Conservation (phyloP, 345 rosid species). For the Hypericum perforatum region DNA sequence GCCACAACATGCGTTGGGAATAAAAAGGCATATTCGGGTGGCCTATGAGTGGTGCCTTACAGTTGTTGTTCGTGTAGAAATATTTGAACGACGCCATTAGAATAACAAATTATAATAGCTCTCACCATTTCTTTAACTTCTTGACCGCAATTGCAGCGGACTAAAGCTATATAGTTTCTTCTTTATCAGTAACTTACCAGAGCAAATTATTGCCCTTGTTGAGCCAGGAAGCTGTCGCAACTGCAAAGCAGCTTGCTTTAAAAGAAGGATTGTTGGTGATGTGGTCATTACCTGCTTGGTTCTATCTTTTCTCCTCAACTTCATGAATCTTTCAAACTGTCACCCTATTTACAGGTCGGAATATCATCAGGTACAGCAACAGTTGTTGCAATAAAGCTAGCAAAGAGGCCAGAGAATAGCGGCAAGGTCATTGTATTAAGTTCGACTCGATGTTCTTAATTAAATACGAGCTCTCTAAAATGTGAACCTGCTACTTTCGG, state of each 20-base stretch:
- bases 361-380: slow-evolving; percentile 92
- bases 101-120: no score
- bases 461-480: neutral
- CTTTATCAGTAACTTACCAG: neutral
- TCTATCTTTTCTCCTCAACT: neutral
- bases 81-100: no score
- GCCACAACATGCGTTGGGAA: no score
- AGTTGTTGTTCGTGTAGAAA: no score
- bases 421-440: slow-evolving; percentile 86
- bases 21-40: no score
- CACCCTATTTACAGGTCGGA: slow-evolving; percentile 46
- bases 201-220: slow-evolving; percentile 20
- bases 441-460: slow-evolving; percentile 4
- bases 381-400: slow-evolving; percentile 64
- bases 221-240: slow-evolving; percentile 76
- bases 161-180: no score
- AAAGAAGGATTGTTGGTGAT: slow-evolving; percentile 88
- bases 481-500: neutral
- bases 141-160: no score
- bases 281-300: neutral
- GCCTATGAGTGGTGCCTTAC: no score
- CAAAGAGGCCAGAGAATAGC: slow-evolving; percentile 72
- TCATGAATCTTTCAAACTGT: neutral
- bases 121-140: no score
- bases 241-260: slow-evolving; percentile 59